phyloP scores from a whole-genome alignment of 805 yeast genomes.

The Wickerhamiella qilinensis region DNA sequence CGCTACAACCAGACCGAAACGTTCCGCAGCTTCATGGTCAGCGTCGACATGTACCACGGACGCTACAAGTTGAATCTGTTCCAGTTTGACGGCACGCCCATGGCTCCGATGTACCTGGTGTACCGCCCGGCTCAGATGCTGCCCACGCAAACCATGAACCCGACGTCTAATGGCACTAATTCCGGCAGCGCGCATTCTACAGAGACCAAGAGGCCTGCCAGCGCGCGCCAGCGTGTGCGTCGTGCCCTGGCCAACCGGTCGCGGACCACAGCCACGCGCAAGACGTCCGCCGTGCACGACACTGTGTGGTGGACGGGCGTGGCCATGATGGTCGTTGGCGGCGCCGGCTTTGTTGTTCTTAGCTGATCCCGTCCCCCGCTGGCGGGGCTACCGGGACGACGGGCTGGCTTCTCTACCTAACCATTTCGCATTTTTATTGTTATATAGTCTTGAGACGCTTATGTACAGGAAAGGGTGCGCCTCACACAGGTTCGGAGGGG shows the following conservation, averaged over 20 bases:
- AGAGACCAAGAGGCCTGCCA: slow-evolving; percentile 6
- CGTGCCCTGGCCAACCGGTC: slow-evolving; percentile 67
- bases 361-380: neutral
- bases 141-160: slow-evolving; percentile 83
- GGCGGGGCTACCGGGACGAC: too few relatives aligned
- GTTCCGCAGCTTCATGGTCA: slow-evolving; percentile 41
- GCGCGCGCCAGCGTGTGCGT: slow-evolving; percentile 30
- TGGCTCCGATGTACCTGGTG: slow-evolving; percentile 82
- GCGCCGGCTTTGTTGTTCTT: slow-evolving; percentile 19
- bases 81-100: slow-evolving; percentile 53
- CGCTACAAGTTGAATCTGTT: slow-evolving; percentile 57
- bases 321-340: slow-evolving; percentile 23
- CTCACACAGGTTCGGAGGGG: too few relatives aligned
- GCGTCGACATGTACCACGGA: slow-evolving; percentile 70
- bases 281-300: slow-evolving; percentile 11
- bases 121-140: slow-evolving; percentile 93
- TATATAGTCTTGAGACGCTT: neutral
- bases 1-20: slow-evolving; percentile 56
- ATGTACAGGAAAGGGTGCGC: neutral
- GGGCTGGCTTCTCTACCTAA: too few relatives aligned
- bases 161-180: slow-evolving; percentile 32
- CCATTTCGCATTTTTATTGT: neutral
- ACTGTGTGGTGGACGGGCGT: slow-evolving; percentile 27
- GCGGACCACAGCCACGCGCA: slow-evolving; percentile 47
- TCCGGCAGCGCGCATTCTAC: slow-evolving; percentile 5